A percentile compares a stretch with the other conserved stretches of the same genome.
phyloP scores from a whole-genome alignment of 2,329 filamentous ascomycete genomes.

The Ceratocystis eucalypticola region DNA sequence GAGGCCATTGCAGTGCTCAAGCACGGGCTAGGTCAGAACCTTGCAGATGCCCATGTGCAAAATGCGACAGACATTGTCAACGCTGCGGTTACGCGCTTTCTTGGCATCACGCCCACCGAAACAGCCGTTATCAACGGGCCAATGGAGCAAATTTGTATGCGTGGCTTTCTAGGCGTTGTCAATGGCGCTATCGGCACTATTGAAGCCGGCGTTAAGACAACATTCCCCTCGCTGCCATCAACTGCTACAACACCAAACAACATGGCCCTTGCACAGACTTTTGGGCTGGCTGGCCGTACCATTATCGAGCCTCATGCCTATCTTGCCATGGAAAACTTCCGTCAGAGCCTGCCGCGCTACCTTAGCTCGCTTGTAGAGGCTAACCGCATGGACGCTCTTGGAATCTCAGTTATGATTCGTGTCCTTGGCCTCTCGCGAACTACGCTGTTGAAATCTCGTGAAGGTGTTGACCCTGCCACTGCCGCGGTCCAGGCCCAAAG shows the following conservation, averaged over 20 bases:
- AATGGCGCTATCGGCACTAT: slow-evolving; percentile 30
- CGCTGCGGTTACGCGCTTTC: slow-evolving; percentile 39
- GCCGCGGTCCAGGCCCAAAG: slow-evolving; percentile 22
- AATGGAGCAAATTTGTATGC: slow-evolving; percentile 36
- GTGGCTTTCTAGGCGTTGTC: slow-evolving; percentile 31
- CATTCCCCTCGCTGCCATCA: slow-evolving; percentile 21
- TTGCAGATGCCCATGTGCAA: slow-evolving; percentile 31
- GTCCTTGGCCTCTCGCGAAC: slow-evolving; percentile 35
- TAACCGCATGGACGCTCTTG: slow-evolving; percentile 33
- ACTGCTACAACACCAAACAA: slow-evolving; percentile 21
- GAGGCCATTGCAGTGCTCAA: slow-evolving; percentile 34
- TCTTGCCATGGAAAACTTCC: slow-evolving; percentile 32
- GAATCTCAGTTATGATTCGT: slow-evolving; percentile 38
- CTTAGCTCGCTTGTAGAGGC: slow-evolving; percentile 31
- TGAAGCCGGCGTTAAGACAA: slow-evolving; percentile 26
- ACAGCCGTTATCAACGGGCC: slow-evolving; percentile 33
- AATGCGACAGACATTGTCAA: slow-evolving; percentile 37
- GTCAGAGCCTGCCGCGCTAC: slow-evolving; percentile 31
- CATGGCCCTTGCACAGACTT: slow-evolving; percentile 15
- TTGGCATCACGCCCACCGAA: slow-evolving; percentile 32
- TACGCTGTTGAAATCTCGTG: slow-evolving; percentile 29
- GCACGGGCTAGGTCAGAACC: slow-evolving; percentile 34
- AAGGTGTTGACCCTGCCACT: slow-evolving; percentile 25
- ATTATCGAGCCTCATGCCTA: slow-evolving; percentile 31
- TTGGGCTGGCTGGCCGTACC: slow-evolving; percentile 23